Percentiles rank a stretch among this genome's conserved stretches.
phyloP scores from a whole-genome alignment of 2,329 filamentous ascomycete genomes.

The Fusarium lateritium region DNA sequence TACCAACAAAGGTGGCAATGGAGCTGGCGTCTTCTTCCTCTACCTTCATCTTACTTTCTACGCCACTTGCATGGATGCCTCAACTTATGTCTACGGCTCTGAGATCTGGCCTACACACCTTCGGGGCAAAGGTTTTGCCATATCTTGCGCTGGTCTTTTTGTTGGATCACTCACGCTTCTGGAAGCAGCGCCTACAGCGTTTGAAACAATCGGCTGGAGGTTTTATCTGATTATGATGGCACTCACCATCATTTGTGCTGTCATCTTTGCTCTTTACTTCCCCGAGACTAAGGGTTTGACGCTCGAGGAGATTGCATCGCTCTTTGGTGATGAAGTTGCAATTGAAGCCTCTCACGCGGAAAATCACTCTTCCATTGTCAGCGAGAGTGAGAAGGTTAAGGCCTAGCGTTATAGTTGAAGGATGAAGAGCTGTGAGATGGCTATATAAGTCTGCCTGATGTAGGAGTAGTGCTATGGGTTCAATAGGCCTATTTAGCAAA shows the following conservation, averaged over 20 bases:
- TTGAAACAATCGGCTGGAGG: not conserved
- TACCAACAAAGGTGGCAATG: not conserved
- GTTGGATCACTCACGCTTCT: not conserved
- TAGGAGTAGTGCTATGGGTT: no score
- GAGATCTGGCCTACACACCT: constrained; percentile 7
- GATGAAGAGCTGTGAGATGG: no score
- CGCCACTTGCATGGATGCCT: constrained; percentile 7
- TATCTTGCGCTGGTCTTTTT: constrained; percentile 1
- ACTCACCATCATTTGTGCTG: constrained; percentile 1
- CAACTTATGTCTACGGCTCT: constrained; percentile 2
- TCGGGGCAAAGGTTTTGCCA: not conserved
- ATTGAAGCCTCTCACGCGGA: no score
- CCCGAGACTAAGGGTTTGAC: constrained; percentile 3
- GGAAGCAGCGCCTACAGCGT: not conserved
- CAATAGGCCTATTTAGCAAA: no score
- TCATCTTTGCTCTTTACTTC: not conserved
- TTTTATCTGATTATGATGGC: constrained; percentile 12
- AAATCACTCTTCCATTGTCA: no score
- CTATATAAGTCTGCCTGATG: no score
- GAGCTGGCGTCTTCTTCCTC: not conserved
- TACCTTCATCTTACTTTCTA: constrained; percentile 11
- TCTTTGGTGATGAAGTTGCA: no score
- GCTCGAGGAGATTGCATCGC: not conserved
- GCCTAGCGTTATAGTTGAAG: no score
- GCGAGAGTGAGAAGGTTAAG: no score